Base-by-base conservation (phyloP, 345 rosid genomes). In the Raphanus sativus region DNA sequence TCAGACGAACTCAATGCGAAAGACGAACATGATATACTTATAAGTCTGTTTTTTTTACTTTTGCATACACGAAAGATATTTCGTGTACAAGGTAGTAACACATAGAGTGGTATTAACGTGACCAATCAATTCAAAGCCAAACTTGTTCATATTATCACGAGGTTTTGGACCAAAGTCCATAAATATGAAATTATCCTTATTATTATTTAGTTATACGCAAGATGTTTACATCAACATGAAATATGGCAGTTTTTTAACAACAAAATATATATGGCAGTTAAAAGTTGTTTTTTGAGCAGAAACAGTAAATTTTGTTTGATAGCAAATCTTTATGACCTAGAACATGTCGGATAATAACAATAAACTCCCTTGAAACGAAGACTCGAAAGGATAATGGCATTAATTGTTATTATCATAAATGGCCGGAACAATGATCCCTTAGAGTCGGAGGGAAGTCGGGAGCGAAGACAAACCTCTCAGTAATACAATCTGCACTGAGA, bases 401-500 rank as follows among this genome's bases (percentile, higher is more conserved):
- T 40, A 11, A 40, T 40, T 9, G 45, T 40, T 40, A 40, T 10
- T 40, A 40, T 40, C 45, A 40, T 40, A 13, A 40, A 9, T 40
- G 45, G 10, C 45, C 13, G 15, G 55, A 71, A 58, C 81, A 78
- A 72, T 78, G 63, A 34, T 72, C 56, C 8, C 2, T 59, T 28
- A 72, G 56, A 59, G 32, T 8, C 15, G 56, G 56, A 65, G 73
- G 69, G 13, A 72, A 33, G 16, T 59, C 26, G 1, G 77, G 77
- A 72, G 68, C 30, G 2, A 66, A 45, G 56, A 13, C 2, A 59
- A 78, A 71, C 81, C 36, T 72, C 2, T 33, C 63, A 66, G 81
- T 61, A 16, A 66, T 36, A 26, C 81, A 78, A 17, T 40, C 69
- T 12, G 12, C 12, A 72, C 54, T 28, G 12, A 78, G 69, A 59